Percentiles rank a stretch among this genome's conserved stretches.
These are phyloP conservation scores for Entelexis sorbosivorans DNA, from an alignment of 1,139 yeast genomes.

Conservation along the genomic window DNA sequence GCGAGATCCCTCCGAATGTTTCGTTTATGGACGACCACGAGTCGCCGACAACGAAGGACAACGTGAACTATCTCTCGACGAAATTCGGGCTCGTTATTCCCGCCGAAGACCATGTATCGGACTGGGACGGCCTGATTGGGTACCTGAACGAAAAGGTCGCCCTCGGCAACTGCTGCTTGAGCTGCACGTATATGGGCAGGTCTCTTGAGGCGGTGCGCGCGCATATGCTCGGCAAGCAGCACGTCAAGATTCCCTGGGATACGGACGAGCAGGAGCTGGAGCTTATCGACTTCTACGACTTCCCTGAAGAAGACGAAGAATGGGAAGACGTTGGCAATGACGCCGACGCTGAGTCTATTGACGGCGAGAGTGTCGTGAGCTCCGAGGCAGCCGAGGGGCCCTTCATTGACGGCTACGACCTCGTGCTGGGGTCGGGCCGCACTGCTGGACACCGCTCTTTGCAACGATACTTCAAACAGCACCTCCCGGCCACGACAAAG, in stretches of 20 bases:
- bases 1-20: constrained; percentile 58
- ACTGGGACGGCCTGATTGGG: constrained; percentile 57
- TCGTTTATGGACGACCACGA: constrained; percentile 67
- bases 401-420: constrained; percentile 58
- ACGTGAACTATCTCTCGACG: constrained; percentile 63
- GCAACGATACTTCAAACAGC: constrained; percentile 76
- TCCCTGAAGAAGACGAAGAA: constrained; percentile 38
- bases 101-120: constrained; percentile 57
- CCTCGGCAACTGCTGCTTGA: constrained; percentile 72
- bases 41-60: constrained; percentile 45
- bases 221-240: constrained; percentile 78
- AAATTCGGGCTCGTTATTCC: constrained; percentile 81
- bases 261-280: constrained; percentile 67
- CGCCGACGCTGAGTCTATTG: constrained; percentile 42
- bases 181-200: constrained; percentile 75
- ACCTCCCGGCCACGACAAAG: constrained; percentile 60
- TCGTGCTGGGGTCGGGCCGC: constrained; percentile 68
- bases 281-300: constrained; percentile 77
- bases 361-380: constrained; percentile 34
- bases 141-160: constrained; percentile 78
- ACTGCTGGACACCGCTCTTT: constrained; percentile 84
- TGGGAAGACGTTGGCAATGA: constrained; percentile 39
- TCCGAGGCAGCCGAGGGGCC: constrained; percentile 24
- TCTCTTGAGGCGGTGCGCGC: constrained; percentile 79
- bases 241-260: constrained; percentile 83